Evolutionary conservation across 495 filamentous ascomycete genomes (phyloP), one percentile per base, ranked within the genome.

Genomic region (Cenococcum geophilum): DNA sequence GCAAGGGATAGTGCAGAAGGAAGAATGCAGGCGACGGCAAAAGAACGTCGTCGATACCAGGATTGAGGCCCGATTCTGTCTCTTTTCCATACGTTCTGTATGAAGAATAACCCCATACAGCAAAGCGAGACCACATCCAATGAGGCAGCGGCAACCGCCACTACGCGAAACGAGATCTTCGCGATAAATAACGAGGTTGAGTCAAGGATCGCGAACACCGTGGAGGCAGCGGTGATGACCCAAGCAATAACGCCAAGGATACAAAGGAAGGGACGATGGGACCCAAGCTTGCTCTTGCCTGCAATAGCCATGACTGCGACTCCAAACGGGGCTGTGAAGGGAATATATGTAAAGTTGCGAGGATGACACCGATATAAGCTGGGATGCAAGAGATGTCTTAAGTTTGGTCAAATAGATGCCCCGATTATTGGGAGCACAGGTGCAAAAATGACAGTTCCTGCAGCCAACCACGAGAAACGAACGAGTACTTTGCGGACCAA

Each of bases 71-170:
- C 6, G 21, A 57, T 36, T 27, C 63, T 56, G n/a, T 65, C 62
- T 63, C 52, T 57, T 58, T 47, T 68, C 66, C 66, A 65, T 0
- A 43, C 37, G 50, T 60, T 59, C 51, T 68, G 62, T 18, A 58
- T 51, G 18, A 60, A 57, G 37, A 65, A 68, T 14, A 63, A 3
- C 8, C 25, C 59, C 14, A 68, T 22, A 27, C 45, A 55, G 36
- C 45, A 58, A 3, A 68, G 45, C 18, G 50, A 35, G 23, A 63
- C 40, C 23, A 60, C 37, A 25, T 60, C 62, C 42, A 65, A 57
- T 10, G 45, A 54, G 25, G 57, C 60, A 12, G 66, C 59, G 27
- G 55, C 55, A 50, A 65, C 58, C 1, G 43, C 27, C n/a, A 63
- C 21, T 5, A 54, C 45, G 48, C 27, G 34, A 37, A 68, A 63